Conservation (phyloP, 768 basidiomycete genomes). For the Calocera viscosa region DNA sequence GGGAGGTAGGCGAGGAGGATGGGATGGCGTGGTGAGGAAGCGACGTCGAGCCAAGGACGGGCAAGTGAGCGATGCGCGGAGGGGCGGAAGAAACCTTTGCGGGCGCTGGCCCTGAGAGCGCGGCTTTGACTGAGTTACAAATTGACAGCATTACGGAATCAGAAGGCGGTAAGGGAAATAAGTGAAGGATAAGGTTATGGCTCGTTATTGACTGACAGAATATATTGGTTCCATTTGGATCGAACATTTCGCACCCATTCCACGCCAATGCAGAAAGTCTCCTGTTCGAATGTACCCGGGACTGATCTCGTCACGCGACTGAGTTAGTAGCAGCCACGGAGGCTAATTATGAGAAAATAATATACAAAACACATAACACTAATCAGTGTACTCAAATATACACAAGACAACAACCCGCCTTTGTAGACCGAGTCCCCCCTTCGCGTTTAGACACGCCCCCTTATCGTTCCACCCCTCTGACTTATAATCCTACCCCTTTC, state of each 20-base stretch:
- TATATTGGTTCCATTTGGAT: background rate
- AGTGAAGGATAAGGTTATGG: background rate
- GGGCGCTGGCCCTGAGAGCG: background rate
- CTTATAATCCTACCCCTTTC: background rate
- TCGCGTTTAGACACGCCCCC: slow-evolving; percentile 3
- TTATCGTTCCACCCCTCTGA: background rate
- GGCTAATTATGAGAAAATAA: slow-evolving; percentile 8
- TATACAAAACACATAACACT: slow-evolving; percentile 9
- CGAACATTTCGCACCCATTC: background rate
- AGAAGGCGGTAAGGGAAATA: slow-evolving; percentile 1
- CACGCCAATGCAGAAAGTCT: background rate
- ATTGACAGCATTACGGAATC: background rate
- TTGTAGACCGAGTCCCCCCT: background rate
- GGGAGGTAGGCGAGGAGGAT: background rate
- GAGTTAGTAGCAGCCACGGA: background rate
- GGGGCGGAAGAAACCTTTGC: slow-evolving; percentile 3
- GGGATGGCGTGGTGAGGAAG: background rate
- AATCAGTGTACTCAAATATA: slow-evolving; percentile 8
- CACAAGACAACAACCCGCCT: background rate
- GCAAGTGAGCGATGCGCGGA: background rate
- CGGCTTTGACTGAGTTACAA: background rate
- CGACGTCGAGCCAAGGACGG: background rate
- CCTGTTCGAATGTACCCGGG: background rate
- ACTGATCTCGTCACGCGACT: slow-evolving; percentile 6
- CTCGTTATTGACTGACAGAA: background rate